A percentile compares a stretch with the other conserved stretches of the same genome.
These are phyloP conservation scores for Panicum hallii DNA, from an alignment of 202 grass and related monocot genomes.

Conservation along the genomic window DNA sequence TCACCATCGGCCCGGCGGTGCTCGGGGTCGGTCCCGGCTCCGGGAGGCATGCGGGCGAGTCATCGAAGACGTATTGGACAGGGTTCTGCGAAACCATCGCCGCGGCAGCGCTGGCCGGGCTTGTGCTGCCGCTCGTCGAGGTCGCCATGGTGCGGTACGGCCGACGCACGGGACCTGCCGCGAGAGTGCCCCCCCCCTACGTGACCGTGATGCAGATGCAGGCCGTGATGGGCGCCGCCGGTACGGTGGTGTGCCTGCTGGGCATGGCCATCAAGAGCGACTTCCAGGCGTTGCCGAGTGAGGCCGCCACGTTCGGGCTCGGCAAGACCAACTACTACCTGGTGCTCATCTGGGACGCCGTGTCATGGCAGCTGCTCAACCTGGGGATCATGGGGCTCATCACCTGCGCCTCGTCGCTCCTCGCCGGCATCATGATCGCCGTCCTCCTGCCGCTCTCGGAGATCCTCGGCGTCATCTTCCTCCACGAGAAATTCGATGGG, in stretches of 20 bases:
- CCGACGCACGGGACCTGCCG: conserved; percentile 23
- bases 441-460: conserved; percentile 58
- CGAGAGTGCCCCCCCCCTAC: conserved; percentile 44
- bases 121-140: conserved; percentile 67
- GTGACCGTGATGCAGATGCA: conserved; percentile 72
- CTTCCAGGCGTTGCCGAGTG: conserved; percentile 57
- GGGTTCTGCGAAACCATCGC: conserved; percentile 62
- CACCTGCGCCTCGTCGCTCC: conserved; percentile 64
- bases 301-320: conserved; percentile 66
- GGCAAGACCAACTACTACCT: conserved; percentile 72
- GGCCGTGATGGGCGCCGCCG: conserved; percentile 62
- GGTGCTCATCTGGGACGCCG: conserved; percentile 58
- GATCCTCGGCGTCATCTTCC: conserved; percentile 69
- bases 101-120: conserved; percentile 54
- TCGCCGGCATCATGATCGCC: conserved; percentile 67
- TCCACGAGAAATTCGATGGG: conserved; percentile 73
- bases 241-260: conserved; percentile 54
- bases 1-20: conserved; percentile 73
- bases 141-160: conserved; percentile 52
- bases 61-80: conserved; percentile 51
- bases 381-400: conserved; percentile 69
- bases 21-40: conserved; percentile 54
- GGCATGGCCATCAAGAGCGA: conserved; percentile 71
- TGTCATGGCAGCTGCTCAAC: conserved; percentile 64
- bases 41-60: conserved; percentile 36